Evolutionary conservation across 768 basidiomycete species (phyloP), one percentile per base, ranked within the genome.

Genomic region (Pulveroboletus sp.): DNA sequence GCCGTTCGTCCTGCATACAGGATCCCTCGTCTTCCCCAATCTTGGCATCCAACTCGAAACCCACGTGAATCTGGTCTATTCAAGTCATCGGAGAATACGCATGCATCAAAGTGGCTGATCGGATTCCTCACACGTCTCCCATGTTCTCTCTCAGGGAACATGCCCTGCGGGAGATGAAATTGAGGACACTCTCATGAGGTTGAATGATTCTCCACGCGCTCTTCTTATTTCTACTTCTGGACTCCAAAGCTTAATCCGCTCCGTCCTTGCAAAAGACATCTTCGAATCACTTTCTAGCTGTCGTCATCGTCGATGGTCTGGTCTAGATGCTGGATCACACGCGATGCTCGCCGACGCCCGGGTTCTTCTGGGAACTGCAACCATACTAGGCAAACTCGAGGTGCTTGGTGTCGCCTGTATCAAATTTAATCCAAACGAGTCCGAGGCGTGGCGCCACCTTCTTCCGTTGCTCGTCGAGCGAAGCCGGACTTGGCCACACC

Each of bases 11-110:
- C 13, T 45, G 17, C 34, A 4, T 22, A n/a, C 47, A 90, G 89
- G 91, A 68, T 88, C 86, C 17, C 65, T 89, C 36, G 71, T 85
- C 31, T 63, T 89, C 38, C 82, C 83, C 8, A 70, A 74, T 1
- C 79, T 85, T 45, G 89, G 89, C 11, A 71, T 92, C 35, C 89
- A 91, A 59, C 66, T 91, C 3, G 87, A 90, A 63, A 83, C 81
- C 0, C 80, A 80, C 64, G n/a, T n/a, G n/a, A n/a, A n/a, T n/a
- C n/a, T n/a, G n/a, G n/a, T 1, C 12, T 52, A 8, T 51, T 77
- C 32, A 47, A 52, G 23, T 2, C 36, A 14, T 43, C 50, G 4
- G n/a, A n/a, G n/a, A n/a, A n/a, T n/a, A 30, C 60, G 13, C 17
- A 41, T 5, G 10, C 7, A 7, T 24, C 11, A 19, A 12, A 51